Base-by-base conservation (phyloP, 768 basidiomycete genomes). In the Tephrocybe rancida region DNA sequence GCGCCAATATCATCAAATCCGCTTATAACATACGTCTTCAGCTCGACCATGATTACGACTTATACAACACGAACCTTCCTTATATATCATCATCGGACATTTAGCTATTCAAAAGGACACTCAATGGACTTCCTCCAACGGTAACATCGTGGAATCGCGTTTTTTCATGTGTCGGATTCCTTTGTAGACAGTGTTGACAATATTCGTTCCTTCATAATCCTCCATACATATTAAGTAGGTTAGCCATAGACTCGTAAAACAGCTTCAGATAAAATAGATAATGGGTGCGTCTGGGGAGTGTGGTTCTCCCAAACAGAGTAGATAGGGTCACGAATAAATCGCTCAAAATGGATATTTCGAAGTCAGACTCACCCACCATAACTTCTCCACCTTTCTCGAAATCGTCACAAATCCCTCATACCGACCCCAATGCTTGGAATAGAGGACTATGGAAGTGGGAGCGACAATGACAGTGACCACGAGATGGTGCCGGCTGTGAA, bases 381-480 rank as follows among this genome's bases (percentile, higher is more conserved):
- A n/a, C n/a, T n/a, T n/a, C n/a, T n/a, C n/a, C n/a, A n/a, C n/a
- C n/a, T n/a, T 29, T 32, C 42, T 11, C 14, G 29, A 39, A 7
- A 37, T 5, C 29, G 11, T 37, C 29, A 19, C 45, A 16, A 44
- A 16, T 13, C 44, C 26, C 26, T 48, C 19, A 10, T 14, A 46
- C 26, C 18, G 21, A 39, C 47, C 24, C 25, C 32, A 44, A 91
- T 90, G 87, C 81, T 91, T 57, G 87, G 87, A 27, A 76, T 92
- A 54, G 88, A 87, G 62, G 82, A 77, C 74, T 91, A 92, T 61
- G 88, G 87, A 57, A 92, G 89, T 70, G 87, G 78, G 71, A 79
- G 69, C 61, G 84, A 88, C 59, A 80, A 74, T 62, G 85, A 83
- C 52, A 71, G 73, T 53, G 81, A 81, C 52, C 54, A 51, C 29